phyloP scores from a whole-genome alignment of 768 basidiomycete species.

The Harrya chromipes region DNA sequence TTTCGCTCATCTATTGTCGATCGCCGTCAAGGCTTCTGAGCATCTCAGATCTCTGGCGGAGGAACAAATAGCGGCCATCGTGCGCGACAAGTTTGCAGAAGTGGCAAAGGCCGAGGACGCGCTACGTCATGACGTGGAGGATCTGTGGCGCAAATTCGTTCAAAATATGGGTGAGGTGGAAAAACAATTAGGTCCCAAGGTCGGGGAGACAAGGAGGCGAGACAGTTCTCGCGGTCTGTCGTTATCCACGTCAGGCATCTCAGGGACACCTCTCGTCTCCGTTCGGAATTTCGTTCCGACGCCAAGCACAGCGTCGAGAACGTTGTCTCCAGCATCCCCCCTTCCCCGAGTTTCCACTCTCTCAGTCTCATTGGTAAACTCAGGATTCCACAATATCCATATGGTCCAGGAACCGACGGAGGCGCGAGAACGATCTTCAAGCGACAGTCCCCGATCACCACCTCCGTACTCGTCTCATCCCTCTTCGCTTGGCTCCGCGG shows the following conservation, averaged over 20 bases:
- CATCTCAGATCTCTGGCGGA: conserved; percentile 55
- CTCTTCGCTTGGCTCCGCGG: conserved; percentile 28
- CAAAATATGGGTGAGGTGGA: conserved; percentile 45
- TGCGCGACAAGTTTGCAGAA: conserved; percentile 52
- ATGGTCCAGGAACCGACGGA: conserved; percentile 23
- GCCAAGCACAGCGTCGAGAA: conserved; percentile 34
- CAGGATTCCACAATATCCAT: conserved; percentile 54
- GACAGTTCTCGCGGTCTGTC: conserved; percentile 23
- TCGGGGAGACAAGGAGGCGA: conserved; percentile 14
- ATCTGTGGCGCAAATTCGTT: conserved; percentile 59
- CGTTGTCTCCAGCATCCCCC: conserved; percentile 36
- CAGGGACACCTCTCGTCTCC: conserved; percentile 35
- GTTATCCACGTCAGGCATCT: conserved; percentile 18
- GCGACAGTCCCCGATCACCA: conserved; percentile 27
- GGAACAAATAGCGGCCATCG: conserved; percentile 50
- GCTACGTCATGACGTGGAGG: conserved; percentile 56
- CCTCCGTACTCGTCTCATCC: conserved; percentile 37
- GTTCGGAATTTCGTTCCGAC: conserved; percentile 59
- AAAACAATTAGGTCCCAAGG: conserved; percentile 31
- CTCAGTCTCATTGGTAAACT: conserved; percentile 64
- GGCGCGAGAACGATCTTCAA: conserved; percentile 14
- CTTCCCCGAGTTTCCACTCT: conserved; percentile 54
- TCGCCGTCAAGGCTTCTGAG: conserved; percentile 55
- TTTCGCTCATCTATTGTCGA: conserved; percentile 59
- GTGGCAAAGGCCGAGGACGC: conserved; percentile 53